Conservation (phyloP, 1,284 basidiomycete species). For the Porodaedalea pini region DNA sequence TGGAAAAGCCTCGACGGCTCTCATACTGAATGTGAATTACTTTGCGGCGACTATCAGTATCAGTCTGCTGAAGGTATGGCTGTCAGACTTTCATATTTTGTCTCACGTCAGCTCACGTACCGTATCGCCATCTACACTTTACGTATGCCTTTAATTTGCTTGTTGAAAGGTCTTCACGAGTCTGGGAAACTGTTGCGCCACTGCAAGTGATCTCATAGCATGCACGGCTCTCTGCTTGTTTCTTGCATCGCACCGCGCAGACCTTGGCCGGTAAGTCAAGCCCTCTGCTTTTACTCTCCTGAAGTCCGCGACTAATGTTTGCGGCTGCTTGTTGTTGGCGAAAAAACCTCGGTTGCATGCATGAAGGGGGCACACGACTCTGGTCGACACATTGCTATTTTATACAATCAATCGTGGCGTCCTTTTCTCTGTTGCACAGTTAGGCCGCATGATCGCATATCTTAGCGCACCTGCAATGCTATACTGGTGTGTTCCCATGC, state of each 20-base stretch:
- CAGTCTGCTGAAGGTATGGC: background rate
- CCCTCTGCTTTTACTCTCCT: background rate
- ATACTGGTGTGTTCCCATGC: conserved; percentile 5
- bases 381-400: conserved; percentile 7
- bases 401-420: conserved; percentile 12
- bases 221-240: conserved; percentile 6
- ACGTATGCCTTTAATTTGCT: background rate
- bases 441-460: conserved; percentile 6
- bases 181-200: conserved; percentile 1
- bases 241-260: conserved; percentile 4
- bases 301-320: background rate
- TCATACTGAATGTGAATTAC: background rate
- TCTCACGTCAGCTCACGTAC: background rate
- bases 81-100: background rate
- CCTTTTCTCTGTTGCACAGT: conserved; percentile 8
- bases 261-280: background rate
- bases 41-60: background rate
- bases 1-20: background rate
- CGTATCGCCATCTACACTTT: too few species aligned
- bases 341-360: background rate
- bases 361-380: background rate
- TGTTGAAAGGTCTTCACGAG: background rate
- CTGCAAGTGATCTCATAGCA: conserved; percentile 3
- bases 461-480: background rate
- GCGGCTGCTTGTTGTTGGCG: too few species aligned